Evolutionary conservation across 2,329 filamentous ascomycete species (phyloP).

Genomic region (Aspergillus brasiliensis): DNA sequence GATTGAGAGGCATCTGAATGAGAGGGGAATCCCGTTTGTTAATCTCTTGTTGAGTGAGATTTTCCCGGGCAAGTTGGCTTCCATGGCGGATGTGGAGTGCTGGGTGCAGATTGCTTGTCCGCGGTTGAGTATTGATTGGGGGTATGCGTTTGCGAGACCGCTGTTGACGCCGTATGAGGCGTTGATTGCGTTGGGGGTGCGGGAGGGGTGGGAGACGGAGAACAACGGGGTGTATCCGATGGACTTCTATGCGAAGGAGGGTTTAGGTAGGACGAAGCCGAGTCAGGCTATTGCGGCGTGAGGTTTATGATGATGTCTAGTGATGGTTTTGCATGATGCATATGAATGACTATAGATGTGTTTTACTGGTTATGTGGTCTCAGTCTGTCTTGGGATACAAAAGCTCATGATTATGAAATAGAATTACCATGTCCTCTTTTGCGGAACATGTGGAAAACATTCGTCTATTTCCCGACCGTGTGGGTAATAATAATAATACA

Average conservation of each 20-base stretch:
- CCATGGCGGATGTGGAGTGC: conserved; percentile 92
- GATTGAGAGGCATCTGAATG: conserved; percentile 75
- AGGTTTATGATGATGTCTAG: neutral
- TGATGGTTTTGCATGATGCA: conserved; percentile 6
- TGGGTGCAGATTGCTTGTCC: conserved; percentile 99
- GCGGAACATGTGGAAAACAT: neutral
- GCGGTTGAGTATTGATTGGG: conserved; percentile 97
- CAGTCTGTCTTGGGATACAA: neutral
- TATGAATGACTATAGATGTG: conserved; percentile 8
- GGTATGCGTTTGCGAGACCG: conserved; percentile 88
- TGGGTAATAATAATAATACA: conserved; percentile 20
- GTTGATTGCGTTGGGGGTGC: conserved; percentile 79
- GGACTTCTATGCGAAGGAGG: conserved; percentile 96
- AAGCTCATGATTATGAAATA: conserved; percentile 9
- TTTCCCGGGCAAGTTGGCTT: conserved; percentile 89
- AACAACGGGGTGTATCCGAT: conserved; percentile 80
- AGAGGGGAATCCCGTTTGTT: conserved; percentile 75
- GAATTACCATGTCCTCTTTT: neutral
- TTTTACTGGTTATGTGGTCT: neutral
- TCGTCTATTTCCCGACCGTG: conserved; percentile 3
- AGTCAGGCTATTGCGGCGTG: conserved; percentile 14
- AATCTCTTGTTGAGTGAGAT: conserved; percentile 91
- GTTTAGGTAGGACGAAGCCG: conserved; percentile 70
- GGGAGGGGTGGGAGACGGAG: conserved; percentile 69
- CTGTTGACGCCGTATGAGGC: conserved; percentile 94